phyloP scores from a whole-genome alignment of 495 filamentous ascomycete genomes.

The Tuber brumale region DNA sequence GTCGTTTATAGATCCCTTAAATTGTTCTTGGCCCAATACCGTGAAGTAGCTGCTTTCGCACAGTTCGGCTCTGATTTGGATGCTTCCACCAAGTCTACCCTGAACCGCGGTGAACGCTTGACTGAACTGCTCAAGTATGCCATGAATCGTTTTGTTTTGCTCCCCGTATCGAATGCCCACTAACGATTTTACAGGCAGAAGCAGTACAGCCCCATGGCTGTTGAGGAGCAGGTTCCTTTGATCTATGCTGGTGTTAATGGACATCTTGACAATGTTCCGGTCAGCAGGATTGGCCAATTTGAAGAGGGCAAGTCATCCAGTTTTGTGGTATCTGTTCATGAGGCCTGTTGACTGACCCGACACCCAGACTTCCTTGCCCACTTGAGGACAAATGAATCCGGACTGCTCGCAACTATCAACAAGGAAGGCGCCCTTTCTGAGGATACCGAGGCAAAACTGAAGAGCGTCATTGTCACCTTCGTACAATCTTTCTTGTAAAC shows the following conservation, averaged over 20 bases:
- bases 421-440: slow-evolving; percentile 95
- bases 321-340: neutral
- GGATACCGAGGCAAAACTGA: slow-evolving; percentile 82
- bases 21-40: slow-evolving; percentile 99
- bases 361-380: slow-evolving; percentile 72
- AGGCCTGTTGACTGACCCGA: slow-evolving; percentile 11
- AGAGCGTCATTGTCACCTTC: slow-evolving; percentile 70
- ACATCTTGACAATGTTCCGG: slow-evolving; percentile 78
- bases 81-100: slow-evolving; percentile 97
- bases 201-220: slow-evolving; percentile 98
- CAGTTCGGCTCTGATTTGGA: slow-evolving; percentile 99
- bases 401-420: slow-evolving; percentile 78
- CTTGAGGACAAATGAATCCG: slow-evolving; percentile 80
- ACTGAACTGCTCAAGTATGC: slow-evolving; percentile 45
- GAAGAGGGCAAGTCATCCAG: slow-evolving; percentile 50
- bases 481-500: slow-evolving; percentile 61
- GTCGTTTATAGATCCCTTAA: slow-evolving; percentile 66
- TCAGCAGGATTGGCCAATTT: slow-evolving; percentile 79
- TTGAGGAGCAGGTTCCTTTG: slow-evolving; percentile 98
- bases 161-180: neutral
- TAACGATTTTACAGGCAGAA: slow-evolving; percentile 70
- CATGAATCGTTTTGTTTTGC: neutral
- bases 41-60: slow-evolving; percentile 98
- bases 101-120: slow-evolving; percentile 97
- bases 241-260: slow-evolving; percentile 99